Evolutionary conservation across 2,329 filamentous ascomycete species (phyloP).

Genomic region (Apiospora arundinis): DNA sequence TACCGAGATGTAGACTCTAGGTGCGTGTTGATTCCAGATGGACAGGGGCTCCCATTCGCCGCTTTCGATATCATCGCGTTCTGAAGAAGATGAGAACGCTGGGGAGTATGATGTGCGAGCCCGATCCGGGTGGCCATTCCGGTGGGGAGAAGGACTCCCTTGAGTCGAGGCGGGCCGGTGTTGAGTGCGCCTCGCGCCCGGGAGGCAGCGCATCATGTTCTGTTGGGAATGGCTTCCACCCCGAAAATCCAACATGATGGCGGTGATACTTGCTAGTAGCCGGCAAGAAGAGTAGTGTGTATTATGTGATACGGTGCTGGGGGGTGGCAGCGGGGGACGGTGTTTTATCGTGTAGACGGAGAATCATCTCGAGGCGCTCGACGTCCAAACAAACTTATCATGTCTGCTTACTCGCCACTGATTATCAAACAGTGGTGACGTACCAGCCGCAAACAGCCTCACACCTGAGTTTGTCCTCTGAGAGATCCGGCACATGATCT

Average conservation of each 20-base stretch:
- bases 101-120: neutral
- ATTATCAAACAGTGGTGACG: slow-evolving; percentile 15
- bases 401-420: slow-evolving; percentile 10
- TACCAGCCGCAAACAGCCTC: slow-evolving; percentile 17
- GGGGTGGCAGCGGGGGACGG: neutral
- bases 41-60: slow-evolving; percentile 36
- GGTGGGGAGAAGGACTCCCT: neutral
- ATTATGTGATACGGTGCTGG: slow-evolving; percentile 11
- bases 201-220: slow-evolving; percentile 1
- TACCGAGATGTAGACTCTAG: slow-evolving; percentile 42
- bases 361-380: slow-evolving; percentile 5
- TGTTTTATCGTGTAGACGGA: slow-evolving; percentile 13
- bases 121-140: neutral
- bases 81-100: neutral
- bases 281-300: neutral
- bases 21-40: slow-evolving; percentile 42
- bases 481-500: slow-evolving; percentile 12
- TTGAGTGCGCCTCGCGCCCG: neutral
- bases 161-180: neutral
- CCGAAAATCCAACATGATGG: slow-evolving; percentile 10
- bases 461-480: slow-evolving; percentile 5
- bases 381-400: slow-evolving; percentile 18
- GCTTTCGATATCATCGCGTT: neutral
- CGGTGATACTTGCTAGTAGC: neutral
- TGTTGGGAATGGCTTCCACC: slow-evolving; percentile 4